Evolutionary conservation across 805 yeast species (phyloP).

Genomic region (Ogataea saltuana): DNA sequence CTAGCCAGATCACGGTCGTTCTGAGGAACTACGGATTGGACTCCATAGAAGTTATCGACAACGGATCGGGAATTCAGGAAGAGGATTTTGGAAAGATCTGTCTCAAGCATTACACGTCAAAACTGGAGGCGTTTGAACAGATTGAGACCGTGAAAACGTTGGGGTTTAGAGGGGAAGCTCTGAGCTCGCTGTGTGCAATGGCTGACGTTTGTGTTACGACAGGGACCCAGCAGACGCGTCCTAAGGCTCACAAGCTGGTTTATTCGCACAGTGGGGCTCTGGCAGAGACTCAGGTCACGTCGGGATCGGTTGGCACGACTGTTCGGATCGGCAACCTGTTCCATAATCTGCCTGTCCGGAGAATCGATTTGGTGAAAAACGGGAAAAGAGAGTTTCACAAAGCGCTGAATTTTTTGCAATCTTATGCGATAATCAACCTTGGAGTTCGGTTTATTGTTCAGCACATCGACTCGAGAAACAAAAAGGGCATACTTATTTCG

Average conservation of each 20-base stretch:
- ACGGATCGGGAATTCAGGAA: slow-evolving; percentile 63
- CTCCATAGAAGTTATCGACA: slow-evolving; percentile 64
- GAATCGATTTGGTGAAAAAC: slow-evolving; percentile 68
- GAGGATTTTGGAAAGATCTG: slow-evolving; percentile 57
- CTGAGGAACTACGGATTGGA: slow-evolving; percentile 75
- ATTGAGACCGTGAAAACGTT: slow-evolving; percentile 50
- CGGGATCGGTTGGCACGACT: slow-evolving; percentile 71
- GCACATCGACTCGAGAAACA: slow-evolving; percentile 49
- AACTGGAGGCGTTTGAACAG: slow-evolving; percentile 57
- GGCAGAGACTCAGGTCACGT: slow-evolving; percentile 33
- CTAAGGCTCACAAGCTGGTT: slow-evolving; percentile 56
- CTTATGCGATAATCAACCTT: slow-evolving; percentile 63
- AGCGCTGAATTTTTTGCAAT: slow-evolving; percentile 61
- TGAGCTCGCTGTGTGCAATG: slow-evolving; percentile 66
- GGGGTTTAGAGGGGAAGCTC: slow-evolving; percentile 83
- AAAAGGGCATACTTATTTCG: slow-evolving; percentile 55
- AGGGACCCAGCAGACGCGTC: slow-evolving; percentile 46
- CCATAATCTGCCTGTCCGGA: slow-evolving; percentile 74
- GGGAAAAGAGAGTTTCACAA: slow-evolving; percentile 70
- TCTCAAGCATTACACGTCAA: slow-evolving; percentile 67
- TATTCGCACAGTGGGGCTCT: slow-evolving; percentile 60
- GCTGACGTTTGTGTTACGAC: slow-evolving; percentile 51
- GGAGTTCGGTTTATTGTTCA: slow-evolving; percentile 60
- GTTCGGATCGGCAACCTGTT: slow-evolving; percentile 62
- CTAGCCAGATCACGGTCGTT: slow-evolving; percentile 64